Evolutionary conservation across 1,284 basidiomycete genomes (phyloP).

Genomic region (Sphagnurus paluster): DNA sequence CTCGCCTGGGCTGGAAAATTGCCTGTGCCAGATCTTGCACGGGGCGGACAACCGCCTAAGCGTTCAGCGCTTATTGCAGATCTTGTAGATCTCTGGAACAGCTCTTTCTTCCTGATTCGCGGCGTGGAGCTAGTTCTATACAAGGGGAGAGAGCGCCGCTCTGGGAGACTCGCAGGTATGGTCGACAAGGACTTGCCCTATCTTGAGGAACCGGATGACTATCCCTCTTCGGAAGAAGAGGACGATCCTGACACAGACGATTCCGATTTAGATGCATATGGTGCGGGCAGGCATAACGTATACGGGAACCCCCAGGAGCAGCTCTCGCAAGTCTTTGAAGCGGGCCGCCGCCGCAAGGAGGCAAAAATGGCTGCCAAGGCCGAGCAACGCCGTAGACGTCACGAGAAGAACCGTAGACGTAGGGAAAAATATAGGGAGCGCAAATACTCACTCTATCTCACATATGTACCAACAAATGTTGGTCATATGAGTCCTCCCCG

Average conservation of each 20-base stretch:
- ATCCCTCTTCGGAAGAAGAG: slow-evolving; percentile 36
- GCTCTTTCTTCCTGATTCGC: slow-evolving; percentile 67
- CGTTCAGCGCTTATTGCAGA: slow-evolving; percentile 63
- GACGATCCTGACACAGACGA: slow-evolving; percentile 43
- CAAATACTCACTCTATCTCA: slow-evolving; percentile 62
- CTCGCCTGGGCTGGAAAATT: slow-evolving; percentile 73
- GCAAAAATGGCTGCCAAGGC: slow-evolving; percentile 35
- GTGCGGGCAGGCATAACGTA: slow-evolving; percentile 31
- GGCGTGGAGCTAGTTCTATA: slow-evolving; percentile 73
- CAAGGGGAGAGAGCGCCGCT: slow-evolving; percentile 72
- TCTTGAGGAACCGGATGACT: slow-evolving; percentile 43
- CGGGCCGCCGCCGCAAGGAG: slow-evolving; percentile 50
- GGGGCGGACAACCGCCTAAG: slow-evolving; percentile 49
- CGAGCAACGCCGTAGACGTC: slow-evolving; percentile 58
- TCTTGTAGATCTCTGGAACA: slow-evolving; percentile 76
- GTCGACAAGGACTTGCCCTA: slow-evolving; percentile 54
- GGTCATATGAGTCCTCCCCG: slow-evolving; percentile 10
- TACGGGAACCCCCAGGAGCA: slow-evolving; percentile 30
- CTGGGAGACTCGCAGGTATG: slow-evolving; percentile 55
- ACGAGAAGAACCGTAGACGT: slow-evolving; percentile 60
- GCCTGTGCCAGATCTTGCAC: slow-evolving; percentile 52
- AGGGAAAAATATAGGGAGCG: slow-evolving; percentile 59
- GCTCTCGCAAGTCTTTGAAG: slow-evolving; percentile 44
- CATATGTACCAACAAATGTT: slow-evolving; percentile 38
- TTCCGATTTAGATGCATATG: slow-evolving; percentile 41